Evolutionary conservation across 2,329 filamentous ascomycete species (phyloP).

Genomic region (Monilinia laxa): DNA sequence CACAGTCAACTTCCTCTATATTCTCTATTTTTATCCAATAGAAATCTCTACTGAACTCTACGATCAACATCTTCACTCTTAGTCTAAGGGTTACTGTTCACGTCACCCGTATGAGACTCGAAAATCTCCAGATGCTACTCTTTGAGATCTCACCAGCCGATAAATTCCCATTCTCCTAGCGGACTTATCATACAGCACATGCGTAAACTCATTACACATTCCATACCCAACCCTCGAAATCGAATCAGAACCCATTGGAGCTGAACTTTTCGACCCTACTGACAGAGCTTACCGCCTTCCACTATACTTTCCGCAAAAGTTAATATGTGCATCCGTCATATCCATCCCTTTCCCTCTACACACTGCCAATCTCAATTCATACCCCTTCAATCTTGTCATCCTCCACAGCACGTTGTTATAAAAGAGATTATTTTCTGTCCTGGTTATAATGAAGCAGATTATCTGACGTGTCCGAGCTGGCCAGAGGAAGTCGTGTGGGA

Average conservation of each 20-base stretch:
- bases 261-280: neutral
- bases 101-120: neutral
- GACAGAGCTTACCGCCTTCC: no score
- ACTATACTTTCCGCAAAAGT: neutral
- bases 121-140: no score
- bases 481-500: constrained; percentile 10
- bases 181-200: constrained; percentile 54
- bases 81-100: neutral
- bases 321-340: constrained; percentile 13
- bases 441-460: neutral
- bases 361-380: constrained; percentile 4
- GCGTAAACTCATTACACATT: constrained; percentile 50
- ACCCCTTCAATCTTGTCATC: neutral
- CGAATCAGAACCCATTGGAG: constrained; percentile 24
- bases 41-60: neutral
- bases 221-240: constrained; percentile 32
- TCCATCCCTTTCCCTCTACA: neutral
- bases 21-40: neutral
- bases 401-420: neutral
- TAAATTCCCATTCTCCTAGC: constrained; percentile 52
- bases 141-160: constrained; percentile 47
- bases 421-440: constrained; percentile 1
- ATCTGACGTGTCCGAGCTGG: neutral
- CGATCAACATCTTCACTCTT: neutral
- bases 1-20: neutral